Percentiles rank a stretch among this genome's conserved stretches.
Conservation (phyloP, 2,329 filamentous ascomycete genomes). For the Arthrocladium fulminans region DNA sequence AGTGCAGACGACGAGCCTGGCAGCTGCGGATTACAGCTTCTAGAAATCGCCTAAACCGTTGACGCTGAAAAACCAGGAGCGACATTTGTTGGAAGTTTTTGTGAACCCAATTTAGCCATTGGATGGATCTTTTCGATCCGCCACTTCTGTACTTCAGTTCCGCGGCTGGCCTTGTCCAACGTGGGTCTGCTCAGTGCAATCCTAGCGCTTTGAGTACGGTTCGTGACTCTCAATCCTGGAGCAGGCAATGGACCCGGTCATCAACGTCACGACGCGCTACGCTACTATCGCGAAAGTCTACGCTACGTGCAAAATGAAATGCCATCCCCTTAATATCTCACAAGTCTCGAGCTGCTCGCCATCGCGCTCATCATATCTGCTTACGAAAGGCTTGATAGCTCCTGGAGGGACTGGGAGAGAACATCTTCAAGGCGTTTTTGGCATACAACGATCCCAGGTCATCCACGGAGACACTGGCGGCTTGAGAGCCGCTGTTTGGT, state of each 20-base stretch:
- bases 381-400: conserved; percentile 27
- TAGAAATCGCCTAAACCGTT: conserved; percentile 1
- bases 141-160: conserved; percentile 32
- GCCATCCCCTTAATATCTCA: conserved; percentile 22
- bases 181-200: conserved; percentile 25
- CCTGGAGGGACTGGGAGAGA: conserved; percentile 25
- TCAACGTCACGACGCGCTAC: conserved; percentile 19
- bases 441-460: conserved; percentile 25
- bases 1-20: too few relatives aligned
- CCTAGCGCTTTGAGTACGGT: conserved; percentile 23
- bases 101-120: conserved; percentile 8
- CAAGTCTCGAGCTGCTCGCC: conserved; percentile 25
- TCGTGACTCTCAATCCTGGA: conserved; percentile 17
- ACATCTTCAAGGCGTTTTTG: conserved; percentile 26
- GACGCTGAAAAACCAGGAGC: conserved; percentile 5
- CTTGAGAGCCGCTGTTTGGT: conserved; percentile 25
- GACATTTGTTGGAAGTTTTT: conserved; percentile 4
- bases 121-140: conserved; percentile 35
- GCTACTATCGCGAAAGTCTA: conserved; percentile 26
- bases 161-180: conserved; percentile 24
- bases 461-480: conserved; percentile 25
- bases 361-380: conserved; percentile 25
- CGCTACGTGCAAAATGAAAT: conserved; percentile 26
- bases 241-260: conserved; percentile 8
- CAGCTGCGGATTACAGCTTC: not conserved